Conservation (phyloP, 2,329 filamentous ascomycete species). For the Pseudogymnoascus sp. region DNA sequence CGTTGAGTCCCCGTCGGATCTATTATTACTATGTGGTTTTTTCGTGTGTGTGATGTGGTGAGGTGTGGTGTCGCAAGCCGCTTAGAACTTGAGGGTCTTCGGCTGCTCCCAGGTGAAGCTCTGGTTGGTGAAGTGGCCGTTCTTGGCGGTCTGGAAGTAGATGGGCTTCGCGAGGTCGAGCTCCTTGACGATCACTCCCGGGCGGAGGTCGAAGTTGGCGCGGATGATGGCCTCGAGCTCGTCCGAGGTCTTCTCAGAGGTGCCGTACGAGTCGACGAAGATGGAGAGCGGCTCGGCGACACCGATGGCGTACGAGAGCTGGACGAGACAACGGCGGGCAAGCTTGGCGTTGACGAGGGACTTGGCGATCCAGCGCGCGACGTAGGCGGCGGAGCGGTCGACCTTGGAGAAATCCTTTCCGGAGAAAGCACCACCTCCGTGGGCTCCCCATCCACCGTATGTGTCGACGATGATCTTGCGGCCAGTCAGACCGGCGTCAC, state of each 20-base stretch:
- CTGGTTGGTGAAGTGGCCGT: slow-evolving; percentile 99
- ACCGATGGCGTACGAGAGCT: slow-evolving; percentile 99
- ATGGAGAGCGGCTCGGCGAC: slow-evolving; percentile 95
- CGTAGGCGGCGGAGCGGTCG: slow-evolving; percentile 94
- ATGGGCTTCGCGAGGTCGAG: slow-evolving; percentile 92
- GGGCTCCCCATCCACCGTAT: slow-evolving; percentile 98
- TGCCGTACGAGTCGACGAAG: slow-evolving; percentile 97
- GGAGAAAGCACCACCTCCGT: slow-evolving; percentile 99
- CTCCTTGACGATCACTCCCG: slow-evolving; percentile 97
- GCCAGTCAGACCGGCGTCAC: slow-evolving; percentile 96
- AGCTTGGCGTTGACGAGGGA: slow-evolving; percentile 85
- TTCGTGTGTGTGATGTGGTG: not conserved
- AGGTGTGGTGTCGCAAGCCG: slow-evolving; percentile 16
- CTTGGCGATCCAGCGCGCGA: slow-evolving; percentile 98
- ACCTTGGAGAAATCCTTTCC: slow-evolving; percentile 99
- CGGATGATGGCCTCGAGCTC: slow-evolving; percentile 93
- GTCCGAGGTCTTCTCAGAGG: slow-evolving; percentile 77
- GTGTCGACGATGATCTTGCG: slow-evolving; percentile 99
- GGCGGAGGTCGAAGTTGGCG: slow-evolving; percentile 94
- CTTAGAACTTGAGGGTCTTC: slow-evolving; percentile 86
- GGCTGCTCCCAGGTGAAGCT: slow-evolving; percentile 97
- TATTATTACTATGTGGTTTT: slow-evolving; percentile 14
- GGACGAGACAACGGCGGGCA: slow-evolving; percentile 85
- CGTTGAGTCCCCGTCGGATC: slow-evolving; percentile 25
- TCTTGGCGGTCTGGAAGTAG: slow-evolving; percentile 98